phyloP scores from a whole-genome alignment of 345 rosid species.

The Euphorbia peplus region DNA sequence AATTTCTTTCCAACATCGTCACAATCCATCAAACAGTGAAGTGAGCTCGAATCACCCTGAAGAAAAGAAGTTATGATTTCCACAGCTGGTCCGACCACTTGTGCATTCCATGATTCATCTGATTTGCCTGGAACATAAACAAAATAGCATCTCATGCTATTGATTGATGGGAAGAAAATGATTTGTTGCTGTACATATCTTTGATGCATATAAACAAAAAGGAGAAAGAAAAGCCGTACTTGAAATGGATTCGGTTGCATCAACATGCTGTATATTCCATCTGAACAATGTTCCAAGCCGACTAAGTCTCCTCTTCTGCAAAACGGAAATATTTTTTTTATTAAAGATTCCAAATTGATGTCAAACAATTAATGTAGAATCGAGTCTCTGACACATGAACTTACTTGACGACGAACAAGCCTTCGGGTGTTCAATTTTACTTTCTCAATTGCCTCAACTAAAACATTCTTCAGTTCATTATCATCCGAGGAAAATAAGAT shows the following conservation, averaged over 20 bases:
- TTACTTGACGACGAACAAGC: conserved; percentile 90
- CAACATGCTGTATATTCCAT: conserved; percentile 72
- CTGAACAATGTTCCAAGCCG: conserved; percentile 63
- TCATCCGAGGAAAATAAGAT: conserved; percentile 33
- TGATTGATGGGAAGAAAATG: conserved; percentile 4
- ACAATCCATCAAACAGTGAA: conserved; percentile 14
- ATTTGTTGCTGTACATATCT: not conserved
- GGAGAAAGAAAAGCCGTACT: conserved; percentile 34
- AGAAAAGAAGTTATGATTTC: conserved; percentile 45
- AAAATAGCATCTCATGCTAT: not conserved
- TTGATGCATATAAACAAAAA: not conserved
- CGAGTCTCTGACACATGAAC: conserved; percentile 25
- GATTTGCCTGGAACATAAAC: conserved; percentile 47
- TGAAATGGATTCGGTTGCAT: conserved; percentile 66
- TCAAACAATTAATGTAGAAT: not conserved
- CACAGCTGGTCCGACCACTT: conserved; percentile 64
- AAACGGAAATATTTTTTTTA: not conserved
- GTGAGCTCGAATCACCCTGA: conserved; percentile 21
- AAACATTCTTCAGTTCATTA: conserved; percentile 39
- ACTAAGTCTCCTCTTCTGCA: conserved; percentile 70
- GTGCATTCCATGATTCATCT: conserved; percentile 61
- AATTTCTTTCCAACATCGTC: conserved; percentile 16
- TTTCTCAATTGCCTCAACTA: conserved; percentile 64
- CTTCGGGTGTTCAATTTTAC: conserved; percentile 78
- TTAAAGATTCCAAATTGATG: not conserved